A percentile compares a stretch with the other conserved stretches of the same genome.
Evolutionary conservation across 208 protist genomes (phyloP).

Genomic region (Trypanosomatidae sp.): DNA sequence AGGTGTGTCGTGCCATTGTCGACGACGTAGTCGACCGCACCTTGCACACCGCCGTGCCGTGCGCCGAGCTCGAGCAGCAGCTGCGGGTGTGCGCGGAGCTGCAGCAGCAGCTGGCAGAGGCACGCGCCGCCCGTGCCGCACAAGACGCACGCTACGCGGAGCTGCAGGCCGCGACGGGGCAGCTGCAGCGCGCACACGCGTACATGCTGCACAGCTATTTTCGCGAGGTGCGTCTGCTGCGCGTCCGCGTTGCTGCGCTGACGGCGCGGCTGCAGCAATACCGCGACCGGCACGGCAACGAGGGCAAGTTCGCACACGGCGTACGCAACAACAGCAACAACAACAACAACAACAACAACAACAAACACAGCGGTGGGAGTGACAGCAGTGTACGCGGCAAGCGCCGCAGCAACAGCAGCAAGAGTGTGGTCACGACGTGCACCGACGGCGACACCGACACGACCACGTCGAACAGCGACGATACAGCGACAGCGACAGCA

Average conservation of each 20-base stretch:
- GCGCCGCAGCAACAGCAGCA: too few species aligned
- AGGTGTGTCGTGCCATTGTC: constrained; percentile 42
- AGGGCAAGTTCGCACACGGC: background rate
- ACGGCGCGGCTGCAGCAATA: constrained; percentile 7
- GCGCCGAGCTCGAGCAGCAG: constrained; percentile 14
- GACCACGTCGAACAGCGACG: background rate
- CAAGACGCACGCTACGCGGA: constrained; percentile 8
- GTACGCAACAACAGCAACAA: background rate
- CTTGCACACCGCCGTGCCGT: constrained; percentile 29
- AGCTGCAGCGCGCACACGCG: constrained; percentile 47
- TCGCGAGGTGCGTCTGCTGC: constrained; percentile 57
- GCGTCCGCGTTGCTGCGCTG: constrained; percentile 29
- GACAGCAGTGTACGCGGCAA: background rate
- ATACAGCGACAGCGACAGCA: background rate
- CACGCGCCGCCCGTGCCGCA: constrained; percentile 7
- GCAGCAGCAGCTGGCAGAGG: constrained; percentile 18
- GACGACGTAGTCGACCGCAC: constrained; percentile 23
- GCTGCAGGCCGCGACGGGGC: constrained; percentile 9
- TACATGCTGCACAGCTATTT: constrained; percentile 82
- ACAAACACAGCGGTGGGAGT: background rate
- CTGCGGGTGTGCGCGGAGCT: constrained; percentile 14
- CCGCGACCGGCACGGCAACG: background rate
- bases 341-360: constrained; percentile 1
- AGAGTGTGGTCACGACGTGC: too few species aligned
- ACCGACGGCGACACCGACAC: background rate